Conservation (phyloP, 2,329 filamentous ascomycete species). For the Penicillium sp. region DNA sequence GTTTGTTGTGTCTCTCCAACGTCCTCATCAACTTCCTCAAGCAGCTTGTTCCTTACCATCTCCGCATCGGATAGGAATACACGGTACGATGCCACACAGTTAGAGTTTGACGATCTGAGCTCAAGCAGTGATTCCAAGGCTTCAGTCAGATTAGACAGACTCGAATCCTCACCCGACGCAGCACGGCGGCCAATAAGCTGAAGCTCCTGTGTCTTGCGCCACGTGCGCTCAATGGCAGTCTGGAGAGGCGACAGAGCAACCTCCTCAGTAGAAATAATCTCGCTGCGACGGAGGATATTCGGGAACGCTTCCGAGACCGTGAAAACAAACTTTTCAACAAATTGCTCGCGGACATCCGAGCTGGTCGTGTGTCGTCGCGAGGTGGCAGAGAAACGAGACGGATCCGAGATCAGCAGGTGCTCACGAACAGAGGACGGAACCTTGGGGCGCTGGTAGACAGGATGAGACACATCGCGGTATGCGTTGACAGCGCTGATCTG, state of each 20-base stretch:
- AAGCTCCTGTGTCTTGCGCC: slow-evolving; percentile 87
- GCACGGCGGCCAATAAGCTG: slow-evolving; percentile 71
- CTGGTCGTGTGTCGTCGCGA: slow-evolving; percentile 68
- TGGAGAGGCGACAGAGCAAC: slow-evolving; percentile 71
- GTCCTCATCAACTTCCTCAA: slow-evolving; percentile 46
- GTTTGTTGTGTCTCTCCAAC: slow-evolving; percentile 52
- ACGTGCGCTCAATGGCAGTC: slow-evolving; percentile 85
- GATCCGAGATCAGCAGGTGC: slow-evolving; percentile 74
- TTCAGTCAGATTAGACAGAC: slow-evolving; percentile 67
- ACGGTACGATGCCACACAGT: slow-evolving; percentile 74
- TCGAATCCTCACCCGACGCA: slow-evolving; percentile 68
- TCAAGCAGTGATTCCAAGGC: slow-evolving; percentile 76
- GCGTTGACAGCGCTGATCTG: slow-evolving; percentile 77
- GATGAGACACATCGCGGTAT: slow-evolving; percentile 77
- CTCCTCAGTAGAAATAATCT: slow-evolving; percentile 69
- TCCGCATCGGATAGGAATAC: slow-evolving; percentile 61
- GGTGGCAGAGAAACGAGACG: slow-evolving; percentile 75
- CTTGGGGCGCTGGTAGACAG: slow-evolving; percentile 82
- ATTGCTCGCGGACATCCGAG: slow-evolving; percentile 66
- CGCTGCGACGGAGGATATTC: slow-evolving; percentile 82
- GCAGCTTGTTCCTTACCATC: slow-evolving; percentile 39
- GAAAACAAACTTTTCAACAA: slow-evolving; percentile 79
- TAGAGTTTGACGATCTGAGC: slow-evolving; percentile 68
- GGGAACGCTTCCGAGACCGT: slow-evolving; percentile 84
- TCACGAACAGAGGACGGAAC: slow-evolving; percentile 82